Base-by-base conservation (phyloP, 371 early-diverging fungal genomes). In the Smittium mucronatum region DNA sequence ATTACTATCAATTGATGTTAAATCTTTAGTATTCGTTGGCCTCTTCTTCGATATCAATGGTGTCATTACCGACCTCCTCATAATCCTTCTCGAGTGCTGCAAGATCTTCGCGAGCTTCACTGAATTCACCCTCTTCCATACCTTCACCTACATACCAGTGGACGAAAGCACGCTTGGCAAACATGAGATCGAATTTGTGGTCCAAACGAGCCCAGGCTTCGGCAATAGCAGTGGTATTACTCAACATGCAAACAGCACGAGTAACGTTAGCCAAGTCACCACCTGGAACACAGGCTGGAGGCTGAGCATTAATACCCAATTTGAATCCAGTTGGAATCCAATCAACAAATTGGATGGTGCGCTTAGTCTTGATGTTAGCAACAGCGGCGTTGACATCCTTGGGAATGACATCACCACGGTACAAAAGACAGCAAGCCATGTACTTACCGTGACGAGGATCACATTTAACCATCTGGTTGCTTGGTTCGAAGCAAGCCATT, bases 61-160 rank as follows among this genome's bases (percentile, higher is more conserved):
- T 73, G 84, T 95, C 96, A 74, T 90, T 85, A 65, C 92, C 94
- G 70, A 96, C 95, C 83, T 95, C 95, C 80, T 95, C 93, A 85
- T 99, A 99, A 83, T 99, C 99, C 87, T 94, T 93, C 85, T 98
- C 99, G 69, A 99, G 91, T 70, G 96, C 95, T 75, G 97, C 98
- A 84, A 99, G 88, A 82, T 99, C 95, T 84, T 99, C 99, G 83
- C 98, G 93, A 73, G 99, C 99, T 87, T 99, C 99, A 71, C 93
- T 93, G 90, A 99, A 99, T 84, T 99, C 99, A 81, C 98, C 98
- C 75, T 91, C 91, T 82, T 90, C 89, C 90, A 90, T 90, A 80
- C 96, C 96, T 82, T 95, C 96, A 74, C 96, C 94, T 72, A 95
- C 96, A 82, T 93, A 95, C 96, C 96, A 95, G 88, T 95, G 96